Evolutionary conservation across 1,139 yeast species (phyloP), one percentile per base, ranked within the genome.

Genomic region (Wickerhamiella infanticola): DNA sequence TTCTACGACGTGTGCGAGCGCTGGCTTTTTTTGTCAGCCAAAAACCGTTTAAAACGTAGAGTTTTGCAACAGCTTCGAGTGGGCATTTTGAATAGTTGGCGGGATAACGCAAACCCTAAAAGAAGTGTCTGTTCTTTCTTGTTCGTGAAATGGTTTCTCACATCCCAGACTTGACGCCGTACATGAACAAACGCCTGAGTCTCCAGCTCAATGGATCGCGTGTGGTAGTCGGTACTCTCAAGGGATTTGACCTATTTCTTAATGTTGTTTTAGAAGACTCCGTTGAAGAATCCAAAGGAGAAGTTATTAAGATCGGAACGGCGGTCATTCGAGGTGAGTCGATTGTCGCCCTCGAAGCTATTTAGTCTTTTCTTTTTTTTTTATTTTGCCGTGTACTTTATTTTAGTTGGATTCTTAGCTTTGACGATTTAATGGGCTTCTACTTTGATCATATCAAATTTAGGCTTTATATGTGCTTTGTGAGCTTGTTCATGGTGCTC

Each of bases 221-320:
- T 48, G 77, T 74, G 52, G 77, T 84, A 5, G 70, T 73, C 3
- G 95, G 95, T 1, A 72, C 75, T 5, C 69, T 84, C 48, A 69
- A 82, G 58, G 95, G 95, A 8, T 84, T 77, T 59, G 95, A 84
- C 59, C 78, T 75, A 57, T 83, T 82, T 58, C 63, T 83, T 56
- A 84, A 83, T 58, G 65, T 83, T 35, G 86, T 85, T 1, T 60
- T 83, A 35, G 83, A 77, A 41, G 83, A 81, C 45, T 86, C 90
- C 1, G 69, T 77, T 25, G 94, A 82, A 58, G 79, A 73, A 51
- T 67, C 64, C 11, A 64, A 68, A 46, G 79, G 76, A 6, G 76
- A 74, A 13, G 71, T 67, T 52, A 63, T 68, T 44, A 69, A 68
- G 55, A 69, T 76, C 48, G 90, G 81, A 6, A 73, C 76, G 11